phyloP scores from a whole-genome alignment of 1,284 basidiomycete species.

The Malassezia arunalokei region DNA sequence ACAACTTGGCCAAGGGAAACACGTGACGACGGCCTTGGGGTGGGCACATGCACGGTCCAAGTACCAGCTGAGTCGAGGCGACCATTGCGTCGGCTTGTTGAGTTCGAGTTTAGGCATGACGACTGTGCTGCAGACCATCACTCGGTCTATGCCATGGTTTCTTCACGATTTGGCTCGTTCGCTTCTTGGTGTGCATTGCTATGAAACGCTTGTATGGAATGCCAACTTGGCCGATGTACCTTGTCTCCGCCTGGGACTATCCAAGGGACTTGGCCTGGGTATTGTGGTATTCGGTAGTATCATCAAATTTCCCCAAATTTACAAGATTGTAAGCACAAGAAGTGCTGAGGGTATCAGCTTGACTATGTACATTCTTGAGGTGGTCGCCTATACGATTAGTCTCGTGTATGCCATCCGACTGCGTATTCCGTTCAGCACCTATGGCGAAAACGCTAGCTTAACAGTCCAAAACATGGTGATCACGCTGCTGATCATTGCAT shows the following conservation, averaged over 20 bases:
- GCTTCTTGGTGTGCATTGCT: conserved; percentile 73
- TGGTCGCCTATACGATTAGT: conserved; percentile 71
- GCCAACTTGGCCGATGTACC: conserved; percentile 67
- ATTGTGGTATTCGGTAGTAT: conserved; percentile 86
- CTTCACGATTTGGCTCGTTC: conserved; percentile 66
- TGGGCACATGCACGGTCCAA: neutral
- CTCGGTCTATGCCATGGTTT: conserved; percentile 60
- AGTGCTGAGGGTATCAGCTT: conserved; percentile 71
- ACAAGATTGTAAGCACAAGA: conserved; percentile 52
- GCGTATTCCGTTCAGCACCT: conserved; percentile 81
- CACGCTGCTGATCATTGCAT: conserved; percentile 34
- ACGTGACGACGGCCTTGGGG: too few relatives aligned
- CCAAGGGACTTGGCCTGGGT: conserved; percentile 80
- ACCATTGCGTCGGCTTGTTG: neutral
- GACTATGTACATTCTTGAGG: conserved; percentile 53
- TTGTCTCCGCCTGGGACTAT: conserved; percentile 80
- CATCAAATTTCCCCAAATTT: conserved; percentile 82
- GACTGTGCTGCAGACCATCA: conserved; percentile 48
- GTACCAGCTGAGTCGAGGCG: neutral
- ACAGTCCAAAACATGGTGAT: conserved; percentile 46
- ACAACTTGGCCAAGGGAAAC: too few relatives aligned
- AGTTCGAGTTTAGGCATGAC: conserved; percentile 37
- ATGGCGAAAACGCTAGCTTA: conserved; percentile 53
- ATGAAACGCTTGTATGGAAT: conserved; percentile 75
- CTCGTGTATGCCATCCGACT: conserved; percentile 68